Conservation (phyloP, 768 basidiomycete species). For the Lactarius hatsudake region DNA sequence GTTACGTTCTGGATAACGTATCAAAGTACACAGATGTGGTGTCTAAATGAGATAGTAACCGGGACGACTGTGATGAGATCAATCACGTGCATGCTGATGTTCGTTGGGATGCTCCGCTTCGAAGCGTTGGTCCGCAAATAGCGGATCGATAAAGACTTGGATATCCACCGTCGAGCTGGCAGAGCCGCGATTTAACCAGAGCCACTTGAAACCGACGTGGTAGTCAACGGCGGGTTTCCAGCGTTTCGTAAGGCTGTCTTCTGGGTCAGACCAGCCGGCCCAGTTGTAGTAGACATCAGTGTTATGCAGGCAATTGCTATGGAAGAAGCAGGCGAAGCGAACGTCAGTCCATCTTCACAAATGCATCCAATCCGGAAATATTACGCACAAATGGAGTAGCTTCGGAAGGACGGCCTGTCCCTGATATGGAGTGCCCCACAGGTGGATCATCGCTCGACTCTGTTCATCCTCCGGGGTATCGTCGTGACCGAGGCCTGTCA, state of each 20-base stretch:
- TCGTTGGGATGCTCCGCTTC: conserved; percentile 11
- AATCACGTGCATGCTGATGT: too few relatives aligned
- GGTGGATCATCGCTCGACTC: conserved; percentile 36
- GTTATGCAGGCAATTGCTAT: conserved; percentile 46
- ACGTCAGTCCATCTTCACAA: conserved; percentile 20
- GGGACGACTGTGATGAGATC: not conserved
- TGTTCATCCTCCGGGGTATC: conserved; percentile 38
- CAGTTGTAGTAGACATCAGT: conserved; percentile 44
- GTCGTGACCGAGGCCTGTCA: conserved; percentile 44
- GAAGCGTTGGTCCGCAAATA: conserved; percentile 42
- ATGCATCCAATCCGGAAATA: not conserved
- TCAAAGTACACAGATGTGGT: not conserved
- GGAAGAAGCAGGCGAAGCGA: not conserved
- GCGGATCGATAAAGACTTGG: conserved; percentile 35
- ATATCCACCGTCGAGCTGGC: conserved; percentile 34
- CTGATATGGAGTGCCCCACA: conserved; percentile 41
- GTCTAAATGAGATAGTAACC: not conserved
- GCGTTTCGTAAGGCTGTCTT: conserved; percentile 38
- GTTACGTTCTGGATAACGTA: not conserved
- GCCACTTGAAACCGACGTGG: conserved; percentile 50
- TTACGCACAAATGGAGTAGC: conserved; percentile 49
- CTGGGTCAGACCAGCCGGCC: conserved; percentile 46
- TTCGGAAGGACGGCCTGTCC: conserved; percentile 45
- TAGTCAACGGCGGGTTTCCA: conserved; percentile 47
- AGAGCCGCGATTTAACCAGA: conserved; percentile 43